phyloP scores from a whole-genome alignment of 164 flowering plant genomes.

The Liriodendron chinense region DNA sequence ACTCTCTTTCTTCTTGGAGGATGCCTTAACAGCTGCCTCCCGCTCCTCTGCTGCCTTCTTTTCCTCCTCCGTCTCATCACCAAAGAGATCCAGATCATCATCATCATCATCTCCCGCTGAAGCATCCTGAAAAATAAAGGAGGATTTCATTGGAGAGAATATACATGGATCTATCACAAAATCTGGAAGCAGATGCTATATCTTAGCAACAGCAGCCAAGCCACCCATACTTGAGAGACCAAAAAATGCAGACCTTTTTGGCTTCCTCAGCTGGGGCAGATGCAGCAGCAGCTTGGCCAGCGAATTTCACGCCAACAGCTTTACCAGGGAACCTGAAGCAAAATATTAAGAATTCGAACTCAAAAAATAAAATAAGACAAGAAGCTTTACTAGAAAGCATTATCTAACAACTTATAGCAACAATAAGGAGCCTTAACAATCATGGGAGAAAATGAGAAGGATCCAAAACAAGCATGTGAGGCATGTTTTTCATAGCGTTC shows the following conservation, averaged over 20 bases:
- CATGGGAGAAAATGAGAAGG: neutral
- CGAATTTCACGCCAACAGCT: slow-evolving; percentile 73
- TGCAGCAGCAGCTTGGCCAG: slow-evolving; percentile 38
- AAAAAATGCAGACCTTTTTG: slow-evolving; percentile 30
- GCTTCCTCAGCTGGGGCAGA: slow-evolving; percentile 46
- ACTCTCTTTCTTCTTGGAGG: slow-evolving; percentile 95
- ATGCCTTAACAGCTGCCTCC: slow-evolving; percentile 56
- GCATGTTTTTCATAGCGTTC: neutral
- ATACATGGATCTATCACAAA: neutral
- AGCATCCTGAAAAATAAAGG: slow-evolving; percentile 30
- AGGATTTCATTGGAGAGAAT: neutral
- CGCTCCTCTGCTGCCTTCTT: slow-evolving; percentile 82
- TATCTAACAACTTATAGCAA: neutral
- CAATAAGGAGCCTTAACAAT: too few species aligned
- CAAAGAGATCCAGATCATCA: slow-evolving; percentile 88
- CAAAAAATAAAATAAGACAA: neutral
- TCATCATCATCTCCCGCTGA: slow-evolving; percentile 69
- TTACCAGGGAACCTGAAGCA: slow-evolving; percentile 76
- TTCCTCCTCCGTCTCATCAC: slow-evolving; percentile 93
- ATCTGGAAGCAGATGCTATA: neutral
- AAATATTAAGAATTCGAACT: neutral
- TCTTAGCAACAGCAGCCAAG: too few species aligned
- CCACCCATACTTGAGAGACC: neutral
- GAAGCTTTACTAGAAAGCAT: neutral
- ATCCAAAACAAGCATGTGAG: neutral